These are phyloP conservation scores for Rhexocercosporidium sp. DNA, from an alignment of 2,329 filamentous ascomycete species.

Conservation along the genomic window DNA sequence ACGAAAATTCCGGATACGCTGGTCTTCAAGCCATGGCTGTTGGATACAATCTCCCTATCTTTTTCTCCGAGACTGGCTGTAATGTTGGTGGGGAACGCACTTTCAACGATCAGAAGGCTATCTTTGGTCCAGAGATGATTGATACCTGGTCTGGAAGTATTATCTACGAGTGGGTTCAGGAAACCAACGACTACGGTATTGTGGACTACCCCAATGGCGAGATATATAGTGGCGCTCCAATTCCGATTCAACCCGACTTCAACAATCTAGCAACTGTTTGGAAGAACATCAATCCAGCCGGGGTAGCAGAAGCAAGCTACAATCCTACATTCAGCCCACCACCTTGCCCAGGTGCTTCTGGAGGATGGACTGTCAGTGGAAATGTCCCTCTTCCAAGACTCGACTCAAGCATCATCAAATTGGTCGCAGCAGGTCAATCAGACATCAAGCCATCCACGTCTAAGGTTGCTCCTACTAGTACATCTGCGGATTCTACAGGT, in stretches of 20 bases:
- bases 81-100: conserved; percentile 65
- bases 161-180: conserved; percentile 89
- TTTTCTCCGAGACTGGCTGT: conserved; percentile 90
- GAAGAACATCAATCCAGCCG: conserved; percentile 69
- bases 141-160: conserved; percentile 76
- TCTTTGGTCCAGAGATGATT: conserved; percentile 77
- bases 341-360: conserved; percentile 72
- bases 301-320: conserved; percentile 69
- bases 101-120: conserved; percentile 75
- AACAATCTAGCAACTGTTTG: conserved; percentile 76
- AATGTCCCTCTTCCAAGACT: conserved; percentile 72
- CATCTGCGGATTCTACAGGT: neutral
- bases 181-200: conserved; percentile 81
- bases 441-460: neutral
- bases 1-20: conserved; percentile 65
- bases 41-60: conserved; percentile 74
- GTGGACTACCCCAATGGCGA: conserved; percentile 72
- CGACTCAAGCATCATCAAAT: conserved; percentile 44
- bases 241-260: conserved; percentile 77
- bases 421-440: conserved; percentile 9
- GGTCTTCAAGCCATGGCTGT: conserved; percentile 69
- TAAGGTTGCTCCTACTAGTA: neutral
- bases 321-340: conserved; percentile 65
- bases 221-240: conserved; percentile 64
- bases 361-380: conserved; percentile 74